Base-by-base conservation (phyloP, 2,329 filamentous ascomycete genomes). In the Nemania abortiva region DNA sequence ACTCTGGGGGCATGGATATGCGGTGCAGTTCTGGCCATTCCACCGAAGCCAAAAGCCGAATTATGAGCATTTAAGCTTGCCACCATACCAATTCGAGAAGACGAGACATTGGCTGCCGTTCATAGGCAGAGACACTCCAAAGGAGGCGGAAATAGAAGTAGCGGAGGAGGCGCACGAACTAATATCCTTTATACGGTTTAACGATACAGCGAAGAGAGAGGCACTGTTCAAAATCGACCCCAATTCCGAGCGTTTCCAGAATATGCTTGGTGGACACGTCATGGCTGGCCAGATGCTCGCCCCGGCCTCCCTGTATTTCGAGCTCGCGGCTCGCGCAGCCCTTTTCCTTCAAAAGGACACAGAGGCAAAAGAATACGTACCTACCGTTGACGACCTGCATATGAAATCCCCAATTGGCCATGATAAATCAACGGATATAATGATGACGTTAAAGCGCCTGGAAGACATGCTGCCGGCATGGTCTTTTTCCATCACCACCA, bases 271-370 rank as follows among this genome's bases (percentile, higher is more conserved):
- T 5, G 76, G 77, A 1, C 77, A 79, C 50, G 68, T 70, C 10
- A 74, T 78, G 39, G 53, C 65, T 11, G 77, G 75, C 2, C 70
- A 74, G 24, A 60, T 65, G 2, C 65, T 78, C 1, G 73, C 70
- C 22, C 77, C 77, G 10, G 76, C 76, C 4, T 76, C 77, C 0
- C 56, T 79, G 42, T 76, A 78, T 52, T 49, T 76, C 6, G 77
- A 78, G 31, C 55, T 79, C 10, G 73, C 63, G 1, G 65, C 74
- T 2, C 60, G 74, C 6, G 70, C 73, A 3, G 71, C 65, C 15
- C 47, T 68, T 3, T 64, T 63, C 20, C 70, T 70, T 89, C 66
- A 84, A 27, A 60, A 68, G 6, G 60, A 68, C 65, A 56, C 47
- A 18, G 11, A 42, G 13, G 68, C 68, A 6, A 54, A 50, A 6